Evolutionary conservation across 768 basidiomycete species (phyloP).

Genomic region (Russula earlei): DNA sequence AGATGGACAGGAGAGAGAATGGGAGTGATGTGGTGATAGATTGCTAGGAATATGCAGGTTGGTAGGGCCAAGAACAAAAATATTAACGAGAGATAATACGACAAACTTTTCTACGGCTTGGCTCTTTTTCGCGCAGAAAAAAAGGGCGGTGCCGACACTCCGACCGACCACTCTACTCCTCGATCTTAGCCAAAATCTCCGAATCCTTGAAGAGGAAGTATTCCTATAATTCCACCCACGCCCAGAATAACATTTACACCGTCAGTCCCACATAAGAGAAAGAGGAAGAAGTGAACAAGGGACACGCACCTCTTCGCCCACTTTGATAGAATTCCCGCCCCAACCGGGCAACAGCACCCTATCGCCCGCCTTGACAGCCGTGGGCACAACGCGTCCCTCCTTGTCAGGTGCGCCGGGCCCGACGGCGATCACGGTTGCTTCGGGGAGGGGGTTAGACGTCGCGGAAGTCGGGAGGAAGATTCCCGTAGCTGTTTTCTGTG

Average conservation of each 20-base stretch:
- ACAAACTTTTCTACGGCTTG: slow-evolving; percentile 3
- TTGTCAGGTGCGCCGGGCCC: slow-evolving; percentile 93
- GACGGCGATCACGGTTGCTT: slow-evolving; percentile 92
- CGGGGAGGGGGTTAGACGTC: slow-evolving; percentile 79
- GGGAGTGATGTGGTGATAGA: background rate
- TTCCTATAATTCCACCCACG: slow-evolving; percentile 44
- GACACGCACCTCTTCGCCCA: slow-evolving; percentile 80
- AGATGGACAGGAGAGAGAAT: too few species aligned
- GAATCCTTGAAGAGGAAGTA: slow-evolving; percentile 90
- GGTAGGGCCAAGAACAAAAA: too few species aligned
- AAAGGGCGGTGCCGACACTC: background rate
- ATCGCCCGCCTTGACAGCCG: slow-evolving; percentile 80
- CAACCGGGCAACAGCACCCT: slow-evolving; percentile 90
- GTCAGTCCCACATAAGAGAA: background rate
- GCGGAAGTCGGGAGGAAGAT: slow-evolving; percentile 93
- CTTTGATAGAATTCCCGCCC: slow-evolving; percentile 93
- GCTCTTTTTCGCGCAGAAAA: background rate
- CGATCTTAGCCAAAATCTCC: slow-evolving; percentile 94
- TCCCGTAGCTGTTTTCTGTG: slow-evolving; percentile 93
- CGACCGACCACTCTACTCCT: slow-evolving; percentile 54
- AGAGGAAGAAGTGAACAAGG: slow-evolving; percentile 9
- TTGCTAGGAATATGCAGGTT: too few species aligned
- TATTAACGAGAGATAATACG: background rate
- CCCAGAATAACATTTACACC: slow-evolving; percentile 29
- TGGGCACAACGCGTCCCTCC: slow-evolving; percentile 66